A percentile compares a stretch with the other conserved stretches of the same genome.
Conservation (phyloP, 192 early-diverging fungal species). For the Coemansia sp. region DNA sequence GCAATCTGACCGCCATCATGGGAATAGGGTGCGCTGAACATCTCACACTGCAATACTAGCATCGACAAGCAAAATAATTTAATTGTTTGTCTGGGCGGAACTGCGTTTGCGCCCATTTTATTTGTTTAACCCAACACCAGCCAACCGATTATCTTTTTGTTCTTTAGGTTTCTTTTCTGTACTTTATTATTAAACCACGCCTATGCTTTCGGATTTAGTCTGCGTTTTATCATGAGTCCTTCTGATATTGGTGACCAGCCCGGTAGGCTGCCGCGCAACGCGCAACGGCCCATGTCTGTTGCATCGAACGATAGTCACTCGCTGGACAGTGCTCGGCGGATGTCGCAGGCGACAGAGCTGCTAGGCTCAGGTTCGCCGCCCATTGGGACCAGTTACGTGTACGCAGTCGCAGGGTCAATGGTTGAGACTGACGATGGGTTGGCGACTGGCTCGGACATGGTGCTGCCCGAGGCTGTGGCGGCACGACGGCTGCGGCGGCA, state of each 20-base stretch:
- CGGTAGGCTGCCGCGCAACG: constrained; percentile 34
- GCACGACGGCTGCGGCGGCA: constrained; percentile 71
- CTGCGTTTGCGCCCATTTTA: background rate
- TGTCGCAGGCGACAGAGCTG: constrained; percentile 37
- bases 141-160: background rate
- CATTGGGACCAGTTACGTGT: constrained; percentile 1
- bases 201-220: background rate
- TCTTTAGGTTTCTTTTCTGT: background rate
- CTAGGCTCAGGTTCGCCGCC: constrained; percentile 37
- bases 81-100: background rate
- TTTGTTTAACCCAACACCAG: background rate
- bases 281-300: constrained; percentile 26
- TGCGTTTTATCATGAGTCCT: background rate
- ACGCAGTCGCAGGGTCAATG: background rate
- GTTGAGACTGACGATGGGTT: constrained; percentile 19
- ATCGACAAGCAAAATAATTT: no score
- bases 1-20: background rate
- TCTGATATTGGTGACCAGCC: constrained; percentile 13
- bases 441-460: constrained; percentile 26
- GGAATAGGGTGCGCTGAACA: background rate
- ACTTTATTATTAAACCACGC: background rate
- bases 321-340: constrained; percentile 10
- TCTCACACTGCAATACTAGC: no score
- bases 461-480: constrained; percentile 42
- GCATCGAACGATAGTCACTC: constrained; percentile 15